Evolutionary conservation across 352 stramenopile genomes (phyloP).

Genomic region (Phytophthora kernoviae): DNA sequence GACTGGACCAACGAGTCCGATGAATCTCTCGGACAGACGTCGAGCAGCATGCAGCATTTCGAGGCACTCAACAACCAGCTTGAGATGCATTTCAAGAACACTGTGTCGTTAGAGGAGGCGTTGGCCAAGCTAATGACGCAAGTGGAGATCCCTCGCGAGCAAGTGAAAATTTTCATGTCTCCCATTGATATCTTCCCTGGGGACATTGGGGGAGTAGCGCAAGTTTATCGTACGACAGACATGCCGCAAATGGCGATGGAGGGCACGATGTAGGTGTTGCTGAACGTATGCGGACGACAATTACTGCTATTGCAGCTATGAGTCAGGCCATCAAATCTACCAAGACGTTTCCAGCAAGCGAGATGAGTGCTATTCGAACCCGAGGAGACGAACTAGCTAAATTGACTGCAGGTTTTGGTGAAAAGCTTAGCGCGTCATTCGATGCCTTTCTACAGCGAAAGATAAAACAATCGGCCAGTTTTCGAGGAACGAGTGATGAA

Average conservation of each 20-base stretch:
- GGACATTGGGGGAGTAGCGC: conserved; percentile 27
- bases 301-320: conserved; percentile 52
- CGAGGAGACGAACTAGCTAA: conserved; percentile 61
- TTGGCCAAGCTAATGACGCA: conserved; percentile 51
- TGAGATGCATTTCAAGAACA: conserved; percentile 85
- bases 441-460: conserved; percentile 61
- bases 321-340: conserved; percentile 68
- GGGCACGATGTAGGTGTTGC: conserved; percentile 27
- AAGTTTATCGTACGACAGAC: conserved; percentile 6
- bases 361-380: conserved; percentile 65
- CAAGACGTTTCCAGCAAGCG: conserved; percentile 54
- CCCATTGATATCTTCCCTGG: conserved; percentile 55
- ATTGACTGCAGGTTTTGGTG: conserved; percentile 46
- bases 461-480: conserved; percentile 33
- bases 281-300: conserved; percentile 35
- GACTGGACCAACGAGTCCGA: conserved; percentile 69
- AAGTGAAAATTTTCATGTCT: conserved; percentile 59
- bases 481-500: conserved; percentile 6
- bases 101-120: conserved; percentile 59
- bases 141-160: conserved; percentile 62
- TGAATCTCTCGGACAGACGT: conserved; percentile 61
- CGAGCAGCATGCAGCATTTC: conserved; percentile 77
- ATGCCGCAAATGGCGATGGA: conserved; percentile 2
- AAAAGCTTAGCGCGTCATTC: conserved; percentile 61
- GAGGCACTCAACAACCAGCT: conserved; percentile 82